Base-by-base conservation (phyloP, 805 yeast genomes). In the Candida tibetensis region DNA sequence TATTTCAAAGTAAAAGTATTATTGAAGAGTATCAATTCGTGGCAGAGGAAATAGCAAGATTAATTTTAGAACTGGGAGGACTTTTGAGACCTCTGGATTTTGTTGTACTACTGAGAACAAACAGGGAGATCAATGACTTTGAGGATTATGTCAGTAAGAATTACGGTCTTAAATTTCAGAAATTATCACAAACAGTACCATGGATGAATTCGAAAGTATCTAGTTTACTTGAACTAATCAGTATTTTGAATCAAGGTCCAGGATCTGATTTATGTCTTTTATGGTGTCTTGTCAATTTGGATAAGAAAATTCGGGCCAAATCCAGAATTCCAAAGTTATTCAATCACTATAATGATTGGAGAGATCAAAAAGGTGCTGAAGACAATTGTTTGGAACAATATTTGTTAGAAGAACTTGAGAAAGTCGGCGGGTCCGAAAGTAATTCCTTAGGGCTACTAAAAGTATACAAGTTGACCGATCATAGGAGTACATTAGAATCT, bases 31-130 rank as follows among this genome's bases (percentile, higher is more conserved):
- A 52, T 30, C 60, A 64, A 9, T 77, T 70, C 46, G 62, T 77
- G 2, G 61, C 60, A 18, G 37, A 19, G 59, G 84, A 79, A 48
- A 68, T 77, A 4, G 40, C 62, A 4, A 44, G 76, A 26, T 43
- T 78, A 5, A 53, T 71, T 0, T 45, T 59, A 3, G 53, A 62
- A 13, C 71, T 75, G 49, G 63, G 71, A 6, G 76, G 75, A 0
- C 39, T 52, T 3, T 55, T 77, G 13, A 57, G 60, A 18, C 71
- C 68, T 0, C 56, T 62, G 5, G 82, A 82, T 51, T 67, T 82
- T 49, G 73, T 77, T 0, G 57, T 82, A 3, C 50, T 82, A 21
- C 64, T 79, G 0, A 61, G 76, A 36, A 68, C 82, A 0, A 82
- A 82, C 49, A 57, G 57, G 12, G 78, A 76, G 34, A 51, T 80